A percentile compares a stretch with the other conserved stretches of the same genome.
Evolutionary conservation across 768 basidiomycete species (phyloP).

Genomic region (Kwoniella newhampshirensis): DNA sequence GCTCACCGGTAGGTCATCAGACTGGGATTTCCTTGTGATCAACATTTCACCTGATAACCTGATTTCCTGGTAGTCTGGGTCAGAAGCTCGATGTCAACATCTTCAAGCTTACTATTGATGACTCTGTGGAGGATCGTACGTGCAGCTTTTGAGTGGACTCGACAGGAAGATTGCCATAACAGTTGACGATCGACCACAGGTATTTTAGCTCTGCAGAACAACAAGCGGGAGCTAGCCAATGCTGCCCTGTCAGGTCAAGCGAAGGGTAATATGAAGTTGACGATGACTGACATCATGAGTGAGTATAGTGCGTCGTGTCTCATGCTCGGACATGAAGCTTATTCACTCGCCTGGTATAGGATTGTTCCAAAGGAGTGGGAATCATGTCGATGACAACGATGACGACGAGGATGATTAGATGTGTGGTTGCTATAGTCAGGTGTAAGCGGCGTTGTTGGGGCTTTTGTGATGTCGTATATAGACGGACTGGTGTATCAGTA

Average conservation of each 20-base stretch:
- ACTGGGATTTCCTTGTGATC: too few relatives aligned
- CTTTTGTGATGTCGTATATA: too few relatives aligned
- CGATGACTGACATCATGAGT: conserved; percentile 78
- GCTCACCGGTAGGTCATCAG: conserved; percentile 64
- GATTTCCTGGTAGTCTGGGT: conserved; percentile 59
- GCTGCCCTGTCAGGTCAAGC: conserved; percentile 85
- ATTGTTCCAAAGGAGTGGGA: conserved; percentile 8
- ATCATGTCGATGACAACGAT: conserved; percentile 16
- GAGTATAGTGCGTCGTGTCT: conserved; percentile 10
- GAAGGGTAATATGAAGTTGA: conserved; percentile 73
- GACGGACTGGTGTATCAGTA: too few relatives aligned
- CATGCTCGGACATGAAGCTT: background rate
- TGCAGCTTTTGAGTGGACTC: too few relatives aligned
- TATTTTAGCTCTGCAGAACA: conserved; percentile 76
- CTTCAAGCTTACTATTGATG: conserved; percentile 68
- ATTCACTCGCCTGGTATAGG: conserved; percentile 6
- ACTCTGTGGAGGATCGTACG: conserved; percentile 81
- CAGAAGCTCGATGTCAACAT: conserved; percentile 81
- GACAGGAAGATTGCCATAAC: too few relatives aligned
- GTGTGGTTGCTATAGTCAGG: too few relatives aligned
- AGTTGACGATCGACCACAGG: too few relatives aligned
- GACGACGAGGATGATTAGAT: background rate
- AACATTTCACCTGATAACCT: conserved; percentile 1
- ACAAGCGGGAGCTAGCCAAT: conserved; percentile 77
- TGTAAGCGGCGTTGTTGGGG: too few relatives aligned